A percentile compares a stretch with the other conserved stretches of the same genome.
phyloP scores from a whole-genome alignment of 352 stramenopile genomes.

The Globisporangium okanoganense region DNA sequence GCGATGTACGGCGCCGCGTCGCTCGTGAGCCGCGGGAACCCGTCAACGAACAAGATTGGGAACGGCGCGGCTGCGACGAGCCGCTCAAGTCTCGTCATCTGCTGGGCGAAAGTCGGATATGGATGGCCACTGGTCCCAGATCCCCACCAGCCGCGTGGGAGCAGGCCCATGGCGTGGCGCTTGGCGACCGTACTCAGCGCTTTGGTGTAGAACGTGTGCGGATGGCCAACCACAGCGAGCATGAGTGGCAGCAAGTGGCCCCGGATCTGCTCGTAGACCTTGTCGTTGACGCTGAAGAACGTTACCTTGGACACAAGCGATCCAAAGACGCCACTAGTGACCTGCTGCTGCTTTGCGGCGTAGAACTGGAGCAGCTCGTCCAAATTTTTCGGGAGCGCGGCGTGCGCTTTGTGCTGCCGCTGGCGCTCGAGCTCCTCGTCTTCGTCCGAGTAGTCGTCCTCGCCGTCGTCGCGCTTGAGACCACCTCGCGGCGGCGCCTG shows the following conservation, averaged over 20 bases:
- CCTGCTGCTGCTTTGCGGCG: neutral
- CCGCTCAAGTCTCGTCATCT: constrained; percentile 13
- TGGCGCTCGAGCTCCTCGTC: constrained; percentile 26
- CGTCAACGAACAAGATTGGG: constrained; percentile 32
- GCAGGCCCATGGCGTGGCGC: neutral
- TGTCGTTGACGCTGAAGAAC: constrained; percentile 14
- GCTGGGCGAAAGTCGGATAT: neutral
- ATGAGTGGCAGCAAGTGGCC: constrained; percentile 23
- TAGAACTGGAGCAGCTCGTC: constrained; percentile 30
- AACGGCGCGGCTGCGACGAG: constrained; percentile 23
- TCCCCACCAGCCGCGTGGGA: neutral
- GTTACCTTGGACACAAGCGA: constrained; percentile 1
- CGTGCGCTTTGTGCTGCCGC: constrained; percentile 19
- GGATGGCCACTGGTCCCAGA: neutral
- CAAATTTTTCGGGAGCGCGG: constrained; percentile 28
- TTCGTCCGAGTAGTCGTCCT: constrained; percentile 50
- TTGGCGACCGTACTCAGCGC: constrained; percentile 13
- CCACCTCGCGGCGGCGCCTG: constrained; percentile 10
- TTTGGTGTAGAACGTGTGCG: constrained; percentile 43
- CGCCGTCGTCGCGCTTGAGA: constrained; percentile 8
- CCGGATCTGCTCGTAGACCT: constrained; percentile 10
- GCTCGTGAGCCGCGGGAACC: constrained; percentile 24
- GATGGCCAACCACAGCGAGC: constrained; percentile 33
- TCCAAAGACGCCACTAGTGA: no score
- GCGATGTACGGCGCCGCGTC: constrained; percentile 32